Percentiles rank a stretch among this genome's conserved stretches.
phyloP scores from a whole-genome alignment of 75 land plant genomes.

The Selaginella moellendorffii region DNA sequence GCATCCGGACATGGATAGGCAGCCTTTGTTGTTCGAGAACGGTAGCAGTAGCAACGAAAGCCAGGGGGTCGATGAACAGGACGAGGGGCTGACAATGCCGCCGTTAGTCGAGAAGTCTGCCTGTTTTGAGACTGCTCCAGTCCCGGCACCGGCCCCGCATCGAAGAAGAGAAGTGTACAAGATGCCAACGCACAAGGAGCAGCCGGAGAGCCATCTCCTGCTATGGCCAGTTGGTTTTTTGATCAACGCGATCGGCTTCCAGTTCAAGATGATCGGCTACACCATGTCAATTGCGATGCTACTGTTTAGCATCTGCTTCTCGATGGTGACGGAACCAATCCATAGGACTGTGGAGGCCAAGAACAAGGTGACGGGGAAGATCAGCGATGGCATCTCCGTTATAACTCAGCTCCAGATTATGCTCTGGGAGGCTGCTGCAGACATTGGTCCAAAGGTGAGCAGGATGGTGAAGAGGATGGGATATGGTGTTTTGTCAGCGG shows the following conservation, averaged over 20 bases:
- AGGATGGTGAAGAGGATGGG: neutral
- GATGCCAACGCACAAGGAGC: neutral
- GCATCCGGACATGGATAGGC: no score
- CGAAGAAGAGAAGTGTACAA: conserved; percentile 2
- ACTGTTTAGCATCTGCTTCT: neutral
- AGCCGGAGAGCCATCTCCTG: neutral
- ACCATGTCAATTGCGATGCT: neutral
- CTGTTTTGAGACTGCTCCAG: neutral
- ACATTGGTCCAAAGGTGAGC: neutral
- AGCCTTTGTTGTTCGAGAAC: no score
- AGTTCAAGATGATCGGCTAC: conserved; percentile 1
- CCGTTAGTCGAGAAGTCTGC: conserved; percentile 1
- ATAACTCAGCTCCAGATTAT: neutral
- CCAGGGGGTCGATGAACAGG: no score
- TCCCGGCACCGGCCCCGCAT: neutral
- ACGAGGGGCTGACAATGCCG: no score
- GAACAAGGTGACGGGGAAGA: conserved; percentile 2
- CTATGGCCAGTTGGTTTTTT: neutral
- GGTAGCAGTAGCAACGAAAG: no score
- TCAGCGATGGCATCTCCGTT: neutral
- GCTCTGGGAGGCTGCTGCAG: neutral
- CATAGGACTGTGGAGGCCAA: conserved; percentile 6
- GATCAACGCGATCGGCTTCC: neutral
- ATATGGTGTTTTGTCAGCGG: neutral
- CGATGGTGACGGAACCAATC: neutral